phyloP scores from a whole-genome alignment of 768 basidiomycete genomes.

The Pisolithus tinctorius region DNA sequence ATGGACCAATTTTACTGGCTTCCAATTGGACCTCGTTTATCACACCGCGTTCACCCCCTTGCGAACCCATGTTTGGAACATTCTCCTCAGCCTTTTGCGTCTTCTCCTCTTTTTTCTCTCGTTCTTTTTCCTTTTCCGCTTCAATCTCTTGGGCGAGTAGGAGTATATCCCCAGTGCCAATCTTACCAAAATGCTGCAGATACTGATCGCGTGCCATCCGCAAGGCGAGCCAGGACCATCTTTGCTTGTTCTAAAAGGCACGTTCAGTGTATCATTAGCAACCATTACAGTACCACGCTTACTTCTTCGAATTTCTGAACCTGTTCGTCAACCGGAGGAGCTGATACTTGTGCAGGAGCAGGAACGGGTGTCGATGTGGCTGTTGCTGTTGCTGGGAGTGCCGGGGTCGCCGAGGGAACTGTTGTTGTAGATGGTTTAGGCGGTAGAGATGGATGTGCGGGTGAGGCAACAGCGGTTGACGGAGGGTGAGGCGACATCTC shows the following conservation, averaged over 20 bases:
- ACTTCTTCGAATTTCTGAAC: constrained; percentile 62
- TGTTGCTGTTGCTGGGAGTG: constrained; percentile 7
- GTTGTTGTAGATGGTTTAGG: constrained; percentile 53
- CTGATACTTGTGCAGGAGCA: constrained; percentile 23
- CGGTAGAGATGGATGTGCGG: constrained; percentile 65
- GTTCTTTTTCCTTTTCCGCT: constrained; percentile 26
- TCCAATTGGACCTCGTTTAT: constrained; percentile 12
- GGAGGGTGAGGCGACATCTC: constrained; percentile 13
- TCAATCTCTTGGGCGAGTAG: constrained; percentile 34
- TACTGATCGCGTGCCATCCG: constrained; percentile 69
- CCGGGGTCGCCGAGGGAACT: constrained; percentile 14
- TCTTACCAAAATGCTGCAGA: constrained; percentile 74
- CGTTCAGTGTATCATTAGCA: constrained; percentile 8
- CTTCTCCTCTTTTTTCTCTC: constrained; percentile 30
- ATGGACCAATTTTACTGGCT: constrained; percentile 18
- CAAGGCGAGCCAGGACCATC: constrained; percentile 76
- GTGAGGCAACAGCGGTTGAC: constrained; percentile 26
- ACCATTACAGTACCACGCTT: neutral
- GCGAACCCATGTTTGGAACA: constrained; percentile 6
- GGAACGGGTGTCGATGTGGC: constrained; percentile 19
- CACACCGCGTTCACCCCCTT: constrained; percentile 30
- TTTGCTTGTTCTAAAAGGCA: constrained; percentile 59
- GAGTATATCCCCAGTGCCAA: constrained; percentile 71
- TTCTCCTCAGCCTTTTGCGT: constrained; percentile 19
- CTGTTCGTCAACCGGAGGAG: constrained; percentile 38